phyloP scores from a whole-genome alignment of 140 eudicot species.

The Anethum foeniculum region DNA sequence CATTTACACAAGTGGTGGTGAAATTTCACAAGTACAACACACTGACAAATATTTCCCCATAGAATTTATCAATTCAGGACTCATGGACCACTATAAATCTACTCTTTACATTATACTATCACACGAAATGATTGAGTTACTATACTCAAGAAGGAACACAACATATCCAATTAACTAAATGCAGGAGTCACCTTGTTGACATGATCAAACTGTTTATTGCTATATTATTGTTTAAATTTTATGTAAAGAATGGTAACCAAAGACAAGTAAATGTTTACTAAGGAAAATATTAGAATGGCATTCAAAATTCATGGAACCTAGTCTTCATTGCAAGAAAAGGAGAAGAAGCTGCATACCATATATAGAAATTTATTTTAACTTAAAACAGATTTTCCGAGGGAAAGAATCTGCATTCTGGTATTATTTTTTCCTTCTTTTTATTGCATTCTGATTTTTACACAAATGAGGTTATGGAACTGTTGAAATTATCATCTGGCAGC shows the following conservation, averaged over 20 bases:
- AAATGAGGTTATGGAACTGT: too few species aligned
- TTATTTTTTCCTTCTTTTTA: too few species aligned
- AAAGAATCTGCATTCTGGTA: too few species aligned
- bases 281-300: neutral
- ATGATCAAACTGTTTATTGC: too few species aligned
- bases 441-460: too few species aligned
- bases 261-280: neutral
- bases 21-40: too few species aligned
- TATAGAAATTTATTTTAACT: too few species aligned
- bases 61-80: neutral
- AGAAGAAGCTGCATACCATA: too few species aligned
- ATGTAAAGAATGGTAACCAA: neutral
- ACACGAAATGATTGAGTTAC: neutral
- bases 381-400: too few species aligned
- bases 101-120: neutral
- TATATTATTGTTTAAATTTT: too few species aligned
- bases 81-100: neutral
- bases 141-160: neutral
- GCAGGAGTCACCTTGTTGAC: neutral
- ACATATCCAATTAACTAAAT: neutral
- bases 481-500: neutral
- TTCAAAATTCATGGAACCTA: too few species aligned
- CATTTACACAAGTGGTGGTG: neutral
- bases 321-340: too few species aligned
- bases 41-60: neutral